These are phyloP conservation scores for Globisporangium sylvaticum DNA, from an alignment of 352 stramenopile species.

Conservation along the genomic window DNA sequence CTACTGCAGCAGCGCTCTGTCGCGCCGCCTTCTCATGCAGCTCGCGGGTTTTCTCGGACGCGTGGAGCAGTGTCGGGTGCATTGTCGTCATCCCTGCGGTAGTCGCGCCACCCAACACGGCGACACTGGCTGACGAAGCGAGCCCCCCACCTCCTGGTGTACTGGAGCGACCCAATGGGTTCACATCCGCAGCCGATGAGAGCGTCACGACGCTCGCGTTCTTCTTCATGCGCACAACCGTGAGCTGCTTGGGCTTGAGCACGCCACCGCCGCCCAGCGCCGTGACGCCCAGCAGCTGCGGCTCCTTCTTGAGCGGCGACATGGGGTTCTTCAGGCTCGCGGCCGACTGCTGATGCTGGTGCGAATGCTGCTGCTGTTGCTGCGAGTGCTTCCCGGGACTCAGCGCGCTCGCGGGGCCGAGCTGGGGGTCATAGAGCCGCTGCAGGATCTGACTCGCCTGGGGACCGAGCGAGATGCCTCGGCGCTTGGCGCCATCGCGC, in stretches of 20 bases:
- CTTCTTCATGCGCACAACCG: constrained; percentile 34
- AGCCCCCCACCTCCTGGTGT: constrained; percentile 1
- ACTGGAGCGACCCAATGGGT: not conserved
- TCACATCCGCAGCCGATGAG: constrained; percentile 1
- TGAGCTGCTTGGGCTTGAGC: constrained; percentile 38
- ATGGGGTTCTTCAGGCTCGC: constrained; percentile 4
- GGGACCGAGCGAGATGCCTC: constrained; percentile 40
- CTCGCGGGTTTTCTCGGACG: constrained; percentile 51
- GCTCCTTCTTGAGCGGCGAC: constrained; percentile 19
- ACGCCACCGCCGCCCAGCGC: constrained; percentile 5
- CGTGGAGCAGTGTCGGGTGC: constrained; percentile 51
- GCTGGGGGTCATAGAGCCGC: constrained; percentile 59
- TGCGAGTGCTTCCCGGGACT: constrained; percentile 2
- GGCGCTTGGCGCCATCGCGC: constrained; percentile 55
- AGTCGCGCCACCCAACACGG: constrained; percentile 11
- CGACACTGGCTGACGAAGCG: constrained; percentile 31
- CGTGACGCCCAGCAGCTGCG: not conserved
- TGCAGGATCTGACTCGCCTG: constrained; percentile 62
- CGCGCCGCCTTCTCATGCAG: constrained; percentile 33
- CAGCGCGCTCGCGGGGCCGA: constrained; percentile 25
- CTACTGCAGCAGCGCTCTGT: constrained; percentile 4
- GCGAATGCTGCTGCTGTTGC: not conserved
- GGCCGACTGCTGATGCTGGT: not conserved
- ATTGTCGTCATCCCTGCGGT: constrained; percentile 16
- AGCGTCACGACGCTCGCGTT: constrained; percentile 38